These are phyloP conservation scores for Rhizoclosmatium sp. DNA, from an alignment of 192 early-diverging fungal species.

Conservation along the genomic window DNA sequence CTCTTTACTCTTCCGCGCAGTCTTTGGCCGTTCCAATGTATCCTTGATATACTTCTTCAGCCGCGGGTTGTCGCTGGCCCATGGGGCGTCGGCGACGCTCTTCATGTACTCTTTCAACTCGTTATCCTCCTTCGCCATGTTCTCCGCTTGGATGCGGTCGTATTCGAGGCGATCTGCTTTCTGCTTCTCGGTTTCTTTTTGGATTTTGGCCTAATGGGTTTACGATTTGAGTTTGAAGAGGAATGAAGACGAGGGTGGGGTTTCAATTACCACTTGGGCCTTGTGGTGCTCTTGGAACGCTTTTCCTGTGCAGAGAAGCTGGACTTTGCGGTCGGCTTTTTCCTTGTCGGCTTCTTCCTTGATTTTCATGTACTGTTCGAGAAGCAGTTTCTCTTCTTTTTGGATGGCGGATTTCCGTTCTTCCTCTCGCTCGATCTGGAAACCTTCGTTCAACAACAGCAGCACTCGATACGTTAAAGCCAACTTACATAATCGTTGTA, in stretches of 20 bases:
- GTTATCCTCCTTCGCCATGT: neutral
- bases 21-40: neutral
- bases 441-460: neutral
- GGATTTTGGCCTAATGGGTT: neutral
- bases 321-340: neutral
- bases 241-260: neutral
- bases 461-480: neutral
- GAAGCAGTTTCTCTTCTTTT: slow-evolving; percentile 16
- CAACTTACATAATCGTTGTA: slow-evolving; percentile 36
- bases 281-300: slow-evolving; percentile 11
- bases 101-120: slow-evolving; percentile 22
- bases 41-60: neutral
- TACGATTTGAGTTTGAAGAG: neutral
- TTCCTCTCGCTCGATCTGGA: neutral
- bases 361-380: slow-evolving; percentile 10
- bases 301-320: slow-evolving; percentile 1
- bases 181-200: neutral
- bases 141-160: neutral
- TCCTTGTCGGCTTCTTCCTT: slow-evolving; percentile 20
- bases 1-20: neutral
- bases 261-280: slow-evolving; percentile 24
- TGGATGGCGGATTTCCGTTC: neutral
- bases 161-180: slow-evolving; percentile 6
- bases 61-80: slow-evolving; percentile 19
- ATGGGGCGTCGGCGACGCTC: slow-evolving; percentile 6